Conservation (phyloP, 2,329 filamentous ascomycete genomes). For the Aspergillus fumigatus region DNA sequence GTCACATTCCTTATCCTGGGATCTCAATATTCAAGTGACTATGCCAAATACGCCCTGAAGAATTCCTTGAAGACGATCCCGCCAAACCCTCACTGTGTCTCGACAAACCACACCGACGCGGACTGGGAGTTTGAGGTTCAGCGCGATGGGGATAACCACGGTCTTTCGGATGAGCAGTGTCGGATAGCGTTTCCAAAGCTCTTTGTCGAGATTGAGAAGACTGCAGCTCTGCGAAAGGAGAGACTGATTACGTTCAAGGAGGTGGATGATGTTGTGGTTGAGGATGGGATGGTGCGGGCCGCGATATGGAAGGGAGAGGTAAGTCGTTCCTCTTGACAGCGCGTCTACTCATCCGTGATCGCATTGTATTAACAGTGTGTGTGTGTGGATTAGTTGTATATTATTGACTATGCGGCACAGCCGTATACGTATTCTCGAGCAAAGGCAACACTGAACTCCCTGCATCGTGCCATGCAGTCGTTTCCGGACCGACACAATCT, state of each 20-base stretch:
- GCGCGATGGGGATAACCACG: constrained; percentile 35
- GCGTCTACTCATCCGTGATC: not conserved
- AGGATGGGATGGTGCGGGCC: constrained; percentile 35
- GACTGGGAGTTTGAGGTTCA: constrained; percentile 31
- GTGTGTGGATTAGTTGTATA: constrained; percentile 28
- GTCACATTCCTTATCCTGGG: constrained; percentile 25
- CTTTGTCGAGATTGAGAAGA: constrained; percentile 35
- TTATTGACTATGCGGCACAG: constrained; percentile 33
- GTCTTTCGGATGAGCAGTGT: constrained; percentile 33
- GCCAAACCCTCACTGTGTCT: constrained; percentile 1
- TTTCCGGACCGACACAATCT: constrained; percentile 36
- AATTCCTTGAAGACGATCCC: constrained; percentile 1
- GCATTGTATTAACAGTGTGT: not conserved
- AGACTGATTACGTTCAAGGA: constrained; percentile 31
- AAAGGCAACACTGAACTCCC: constrained; percentile 43
- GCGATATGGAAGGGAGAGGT: constrained; percentile 36
- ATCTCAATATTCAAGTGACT: constrained; percentile 11
- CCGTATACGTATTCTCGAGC: constrained; percentile 33
- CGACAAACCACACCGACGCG: constrained; percentile 1
- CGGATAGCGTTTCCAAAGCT: constrained; percentile 39
- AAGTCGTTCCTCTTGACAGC: constrained; percentile 5
- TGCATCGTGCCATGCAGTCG: constrained; percentile 46
- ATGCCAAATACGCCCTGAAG: constrained; percentile 21
- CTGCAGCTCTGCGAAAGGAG: constrained; percentile 17
- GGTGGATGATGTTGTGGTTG: constrained; percentile 27